phyloP scores from a whole-genome alignment of 139 green algal species.

The Picochlorum sp. region DNA sequence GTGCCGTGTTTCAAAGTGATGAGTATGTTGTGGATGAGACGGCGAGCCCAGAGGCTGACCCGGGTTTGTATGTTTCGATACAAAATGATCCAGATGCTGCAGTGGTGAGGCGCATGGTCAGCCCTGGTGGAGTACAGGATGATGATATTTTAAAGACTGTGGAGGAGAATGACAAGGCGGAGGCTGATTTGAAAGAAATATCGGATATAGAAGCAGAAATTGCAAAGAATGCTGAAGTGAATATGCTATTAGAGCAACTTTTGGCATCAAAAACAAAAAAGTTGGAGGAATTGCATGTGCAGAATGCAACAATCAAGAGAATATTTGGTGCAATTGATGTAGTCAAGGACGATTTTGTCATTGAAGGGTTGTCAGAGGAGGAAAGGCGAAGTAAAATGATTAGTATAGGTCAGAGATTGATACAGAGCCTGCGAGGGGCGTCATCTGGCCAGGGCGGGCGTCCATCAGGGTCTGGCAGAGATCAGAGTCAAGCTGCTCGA shows the following conservation, averaged over 20 bases:
- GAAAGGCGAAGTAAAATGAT: constrained; percentile 6
- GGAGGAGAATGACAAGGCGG: no score
- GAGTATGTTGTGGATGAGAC: no score
- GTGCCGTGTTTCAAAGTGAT: no score
- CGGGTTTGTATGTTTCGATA: no score
- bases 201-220: constrained; percentile 8
- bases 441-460: no score
- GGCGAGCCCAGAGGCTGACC: no score
- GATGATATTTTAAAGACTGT: no score
- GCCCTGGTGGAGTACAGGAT: no score
- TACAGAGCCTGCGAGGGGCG: neutral
- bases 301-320: constrained; percentile 8
- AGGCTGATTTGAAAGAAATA: neutral
- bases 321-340: constrained; percentile 6
- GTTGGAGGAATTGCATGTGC: neutral
- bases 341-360: constrained; percentile 6
- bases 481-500: no score
- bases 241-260: neutral
- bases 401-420: constrained; percentile 6
- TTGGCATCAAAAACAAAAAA: neutral
- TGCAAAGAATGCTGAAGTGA: neutral
- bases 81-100: no score
- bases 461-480: no score
- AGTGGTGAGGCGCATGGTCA: no score
- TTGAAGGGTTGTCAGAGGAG: neutral